Base-by-base conservation (phyloP, 228 moss, liverwort and hornwort species). In the Sphagnum fallax region DNA sequence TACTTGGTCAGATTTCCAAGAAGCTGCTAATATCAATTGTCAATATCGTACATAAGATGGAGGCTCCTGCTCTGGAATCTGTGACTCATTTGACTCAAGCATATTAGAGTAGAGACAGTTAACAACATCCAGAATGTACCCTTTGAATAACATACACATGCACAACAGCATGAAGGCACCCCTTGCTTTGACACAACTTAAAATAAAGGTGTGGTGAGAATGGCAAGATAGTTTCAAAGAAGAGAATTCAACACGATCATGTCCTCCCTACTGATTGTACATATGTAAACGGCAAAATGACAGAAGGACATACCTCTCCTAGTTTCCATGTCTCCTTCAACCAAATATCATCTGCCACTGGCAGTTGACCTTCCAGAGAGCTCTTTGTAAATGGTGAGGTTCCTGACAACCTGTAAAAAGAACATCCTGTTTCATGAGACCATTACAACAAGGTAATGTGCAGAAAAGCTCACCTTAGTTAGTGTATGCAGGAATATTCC, bases 291-390 rank as follows among this genome's bases (percentile, higher is more conserved):
- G 2, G 32, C 32, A 32, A 32, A 32, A 32, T 32, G 32, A 32
- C 32, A 32, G 32, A 32, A 32, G 32, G 32, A 32, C 32, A 32
- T 87, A 95, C 94, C 94, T 95, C 92, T 69, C 92, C 95, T 62
- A 95, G 69, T 70, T 88, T 95, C 95, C 95, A 95, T 4, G 64
- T 71, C 11, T 83, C 84, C 76, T 89, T 85, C 63, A 79, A 73
- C 95, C 95, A 95, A 61, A 87, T 70, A 47, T 72, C 73, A 66
- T 79, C 75, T 61, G 73, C 64, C 51, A 76, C 69, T 70, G 65
- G 32, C 48, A 14, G 52, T 64, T 16, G 63, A n/a, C 14, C 13
- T 74, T 60, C 63, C 60, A 77, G 73, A 58, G 50, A 67, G 66
- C 10, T 67, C 48, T 58, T 67, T 69, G 73, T 11, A 64, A 75